phyloP scores from a whole-genome alignment of 495 filamentous ascomycete genomes.

The Neurospora tetrasperma region DNA sequence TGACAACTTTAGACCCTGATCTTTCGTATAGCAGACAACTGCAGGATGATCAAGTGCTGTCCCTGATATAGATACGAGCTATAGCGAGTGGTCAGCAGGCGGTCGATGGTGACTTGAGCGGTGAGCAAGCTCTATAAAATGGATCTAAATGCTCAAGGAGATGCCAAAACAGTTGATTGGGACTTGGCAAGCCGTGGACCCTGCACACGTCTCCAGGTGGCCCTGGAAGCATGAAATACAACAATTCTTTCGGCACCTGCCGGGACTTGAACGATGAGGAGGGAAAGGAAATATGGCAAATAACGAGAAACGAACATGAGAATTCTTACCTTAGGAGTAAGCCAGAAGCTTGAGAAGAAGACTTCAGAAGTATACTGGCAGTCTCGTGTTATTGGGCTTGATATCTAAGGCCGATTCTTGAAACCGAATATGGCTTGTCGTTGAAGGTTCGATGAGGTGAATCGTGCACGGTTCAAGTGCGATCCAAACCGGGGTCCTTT shows the following conservation, averaged over 20 bases:
- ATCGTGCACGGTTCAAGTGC: constrained; percentile 19
- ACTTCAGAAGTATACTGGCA: neutral
- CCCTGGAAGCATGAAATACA: constrained; percentile 1
- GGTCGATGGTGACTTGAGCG: constrained; percentile 9
- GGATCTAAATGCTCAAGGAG: constrained; percentile 4
- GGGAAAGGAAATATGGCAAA: neutral
- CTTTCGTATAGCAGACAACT: neutral
- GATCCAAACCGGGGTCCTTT: constrained; percentile 1
- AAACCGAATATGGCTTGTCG: neutral
- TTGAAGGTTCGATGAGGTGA: constrained; percentile 6
- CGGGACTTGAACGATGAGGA: neutral
- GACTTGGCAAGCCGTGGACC: constrained; percentile 9
- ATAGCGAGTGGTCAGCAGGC: neutral
- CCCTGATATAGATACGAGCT: constrained; percentile 2
- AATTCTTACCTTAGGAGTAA: constrained; percentile 6
- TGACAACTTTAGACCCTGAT: constrained; percentile 1
- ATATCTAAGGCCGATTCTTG: neutral
- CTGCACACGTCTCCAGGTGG: neutral
- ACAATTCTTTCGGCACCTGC: neutral
- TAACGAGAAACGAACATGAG: constrained; percentile 1
- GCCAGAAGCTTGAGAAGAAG: neutral
- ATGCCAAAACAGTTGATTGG: constrained; percentile 2
- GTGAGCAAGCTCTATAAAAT: constrained; percentile 11
- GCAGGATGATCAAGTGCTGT: neutral
- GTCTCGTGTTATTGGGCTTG: neutral